Evolutionary conservation across 2,329 filamentous ascomycete species (phyloP).

Genomic region (Orbilia quercus): DNA sequence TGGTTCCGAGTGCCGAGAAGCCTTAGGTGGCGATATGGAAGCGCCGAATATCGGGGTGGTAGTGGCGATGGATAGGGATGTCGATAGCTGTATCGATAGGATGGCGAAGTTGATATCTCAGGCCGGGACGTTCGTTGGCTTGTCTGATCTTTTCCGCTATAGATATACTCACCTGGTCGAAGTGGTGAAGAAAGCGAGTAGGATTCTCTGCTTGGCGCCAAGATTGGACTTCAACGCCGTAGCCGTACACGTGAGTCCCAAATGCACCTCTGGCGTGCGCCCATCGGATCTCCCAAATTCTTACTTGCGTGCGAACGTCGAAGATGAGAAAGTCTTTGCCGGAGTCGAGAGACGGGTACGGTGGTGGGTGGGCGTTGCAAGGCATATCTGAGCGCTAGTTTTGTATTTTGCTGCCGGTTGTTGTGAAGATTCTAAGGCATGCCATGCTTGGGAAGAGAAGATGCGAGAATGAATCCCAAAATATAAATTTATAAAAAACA

Average conservation of each 20-base stretch:
- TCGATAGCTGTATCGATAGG: too few species aligned
- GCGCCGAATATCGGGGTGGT: conserved; percentile 31
- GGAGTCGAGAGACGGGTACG: conserved; percentile 39
- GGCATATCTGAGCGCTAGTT: conserved; percentile 32
- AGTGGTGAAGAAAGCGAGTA: neutral
- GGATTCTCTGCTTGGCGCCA: conserved; percentile 3
- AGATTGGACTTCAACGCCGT: conserved; percentile 6
- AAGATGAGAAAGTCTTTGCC: conserved; percentile 46
- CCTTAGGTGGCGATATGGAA: conserved; percentile 32
- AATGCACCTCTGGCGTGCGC: conserved; percentile 17
- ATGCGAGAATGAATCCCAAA: neutral
- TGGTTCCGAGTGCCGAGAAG: neutral
- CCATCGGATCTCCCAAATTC: conserved; percentile 49
- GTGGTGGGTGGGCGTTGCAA: conserved; percentile 46
- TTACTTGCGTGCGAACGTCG: conserved; percentile 35
- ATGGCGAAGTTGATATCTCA: conserved; percentile 8
- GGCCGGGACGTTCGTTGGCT: conserved; percentile 2
- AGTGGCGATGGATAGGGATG: conserved; percentile 6
- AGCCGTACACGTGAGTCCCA: conserved; percentile 16
- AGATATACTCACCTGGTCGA: neutral
- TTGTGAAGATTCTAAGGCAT: too few species aligned
- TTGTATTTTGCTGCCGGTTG: neutral
- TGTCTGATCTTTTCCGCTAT: conserved; percentile 31
- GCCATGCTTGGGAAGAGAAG: conserved; percentile 2
- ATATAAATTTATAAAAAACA: too few species aligned